These are phyloP conservation scores for Colletotrichum higginsianum DNA, from an alignment of 2,329 filamentous ascomycete genomes.

Conservation along the genomic window DNA sequence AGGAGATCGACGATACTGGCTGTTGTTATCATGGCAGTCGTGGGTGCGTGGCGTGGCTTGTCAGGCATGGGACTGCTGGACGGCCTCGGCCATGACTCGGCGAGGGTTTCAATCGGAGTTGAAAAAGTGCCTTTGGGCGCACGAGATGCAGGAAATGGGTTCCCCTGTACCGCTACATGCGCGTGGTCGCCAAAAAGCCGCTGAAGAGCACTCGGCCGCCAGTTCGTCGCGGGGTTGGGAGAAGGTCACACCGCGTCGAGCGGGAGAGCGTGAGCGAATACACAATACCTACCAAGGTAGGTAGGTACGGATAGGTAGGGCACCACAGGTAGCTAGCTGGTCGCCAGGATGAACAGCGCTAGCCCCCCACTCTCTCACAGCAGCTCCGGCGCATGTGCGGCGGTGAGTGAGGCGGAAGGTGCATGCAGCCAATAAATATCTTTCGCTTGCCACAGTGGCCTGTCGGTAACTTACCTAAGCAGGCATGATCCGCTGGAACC, in stretches of 20 bases:
- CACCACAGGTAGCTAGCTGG: too few species aligned
- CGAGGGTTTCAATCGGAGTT: constrained; percentile 31
- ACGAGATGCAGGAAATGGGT: constrained; percentile 17
- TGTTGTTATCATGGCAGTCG: constrained; percentile 16
- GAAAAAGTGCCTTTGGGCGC: constrained; percentile 15
- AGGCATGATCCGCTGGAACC: constrained; percentile 19
- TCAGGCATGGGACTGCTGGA: constrained; percentile 10
- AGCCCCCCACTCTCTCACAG: constrained; percentile 26
- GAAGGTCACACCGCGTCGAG: constrained; percentile 9
- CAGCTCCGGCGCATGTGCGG: constrained; percentile 1
- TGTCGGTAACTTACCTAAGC: constrained; percentile 28
- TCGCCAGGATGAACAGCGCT: neutral
- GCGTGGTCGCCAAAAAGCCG: constrained; percentile 15
- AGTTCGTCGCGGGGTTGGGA: constrained; percentile 16
- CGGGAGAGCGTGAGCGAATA: neutral
- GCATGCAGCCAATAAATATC: constrained; percentile 1
- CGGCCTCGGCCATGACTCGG: constrained; percentile 31
- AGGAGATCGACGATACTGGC: constrained; percentile 25
- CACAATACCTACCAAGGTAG: too few species aligned
- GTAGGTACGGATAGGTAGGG: too few species aligned
- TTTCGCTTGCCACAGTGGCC: neutral
- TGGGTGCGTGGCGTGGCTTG: constrained; percentile 6
- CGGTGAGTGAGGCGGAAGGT: constrained; percentile 23
- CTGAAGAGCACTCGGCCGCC: constrained; percentile 10
- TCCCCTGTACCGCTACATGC: constrained; percentile 35